Base-by-base conservation (phyloP, 2,329 filamentous ascomycete species). In the Magnaporthiopsis incrustans region DNA sequence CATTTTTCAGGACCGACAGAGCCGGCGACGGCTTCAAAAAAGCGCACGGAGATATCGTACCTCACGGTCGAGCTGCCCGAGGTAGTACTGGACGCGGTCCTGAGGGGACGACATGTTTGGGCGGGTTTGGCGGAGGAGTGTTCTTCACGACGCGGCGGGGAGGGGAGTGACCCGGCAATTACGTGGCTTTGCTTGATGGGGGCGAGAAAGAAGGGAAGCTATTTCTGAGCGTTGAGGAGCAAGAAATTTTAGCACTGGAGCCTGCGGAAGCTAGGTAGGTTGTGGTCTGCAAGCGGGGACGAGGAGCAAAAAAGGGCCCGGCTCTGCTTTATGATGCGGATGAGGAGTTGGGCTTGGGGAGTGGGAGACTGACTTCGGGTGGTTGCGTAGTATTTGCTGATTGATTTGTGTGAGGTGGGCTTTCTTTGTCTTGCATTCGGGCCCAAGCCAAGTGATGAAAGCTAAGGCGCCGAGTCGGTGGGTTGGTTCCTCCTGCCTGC, bases 41-140 rank as follows among this genome's bases (percentile, higher is more conserved):
- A 35, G 33, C 10, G 44, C 44, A 53, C 7, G 7, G 30, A 30
- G 30, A 30, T 30, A 14, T 57, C 60, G 27, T 61, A 93, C 90
- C 88, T 92, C 90, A 74, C 87, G 89, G 80, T 96, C 91, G 79
- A 96, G 88, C 80, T 89, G 84, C 71, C 85, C 84, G 74, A 95
- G 83, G 73, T 91, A 89, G 73, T 89, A 83, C 77, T 92, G 89
- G 69, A 89, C 85, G 77, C 87, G 88, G 72, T 92, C 89, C 78
- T 92, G 89, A 71, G 88, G 82, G 67, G 83, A 82, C 77, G 88
- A 88, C 89, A 92, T 92, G 67, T 64, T 58, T 65, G 65, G 63
- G 63, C 61, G 58, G 59, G 22, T 25, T 22, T 53, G 44, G 44
- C n/a, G 44, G 44, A 7, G n/a, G 44, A 57, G 30, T 30, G 30